Percentiles rank a stretch among this genome's conserved stretches.
Evolutionary conservation across 495 filamentous ascomycete genomes (phyloP).

Genomic region (Talaromyces trachyspermus): DNA sequence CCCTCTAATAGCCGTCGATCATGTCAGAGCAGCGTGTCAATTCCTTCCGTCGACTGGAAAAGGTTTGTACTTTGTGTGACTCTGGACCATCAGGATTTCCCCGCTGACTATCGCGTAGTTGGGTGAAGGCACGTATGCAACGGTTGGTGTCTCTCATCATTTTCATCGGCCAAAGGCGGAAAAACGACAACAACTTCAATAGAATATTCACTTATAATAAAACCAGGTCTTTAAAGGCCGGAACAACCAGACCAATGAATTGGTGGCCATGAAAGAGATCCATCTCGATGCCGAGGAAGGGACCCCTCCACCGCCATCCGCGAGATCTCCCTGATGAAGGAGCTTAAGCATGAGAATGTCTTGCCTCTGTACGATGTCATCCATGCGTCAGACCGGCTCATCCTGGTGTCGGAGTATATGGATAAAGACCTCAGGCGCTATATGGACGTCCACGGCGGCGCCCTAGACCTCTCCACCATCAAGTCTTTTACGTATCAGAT

Average conservation of each 20-base stretch:
- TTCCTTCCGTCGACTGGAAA: constrained; percentile 98
- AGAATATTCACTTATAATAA: too few relatives aligned
- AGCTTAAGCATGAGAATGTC: constrained; percentile 96
- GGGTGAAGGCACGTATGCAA: constrained; percentile 98
- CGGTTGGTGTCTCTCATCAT: constrained; percentile 48
- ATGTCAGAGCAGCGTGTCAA: constrained; percentile 86
- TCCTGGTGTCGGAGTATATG: constrained; percentile 98
- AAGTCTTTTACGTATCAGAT: constrained; percentile 98
- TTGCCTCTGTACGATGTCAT: constrained; percentile 98
- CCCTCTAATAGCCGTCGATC: too few relatives aligned
- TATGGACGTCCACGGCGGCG: constrained; percentile 87
- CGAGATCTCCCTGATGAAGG: constrained; percentile 98
- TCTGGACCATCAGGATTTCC: too few relatives aligned
- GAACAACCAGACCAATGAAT: constrained; percentile 90
- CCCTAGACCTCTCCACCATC: constrained; percentile 75
- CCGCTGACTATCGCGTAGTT: too few relatives aligned
- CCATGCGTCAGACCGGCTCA: constrained; percentile 98
- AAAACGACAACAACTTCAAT: constrained; percentile 10
- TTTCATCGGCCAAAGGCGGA: background rate
- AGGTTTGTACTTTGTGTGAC: too few relatives aligned
- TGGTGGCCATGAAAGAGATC: constrained; percentile 97
- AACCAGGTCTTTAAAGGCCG: constrained; percentile 99
- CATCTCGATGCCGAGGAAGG: constrained; percentile 98
- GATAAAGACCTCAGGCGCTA: constrained; percentile 97
- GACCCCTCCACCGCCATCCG: constrained; percentile 95